These are phyloP conservation scores for Oryza meyeriana DNA, from an alignment of 176 grass and related monocot species.

Conservation along the genomic window DNA sequence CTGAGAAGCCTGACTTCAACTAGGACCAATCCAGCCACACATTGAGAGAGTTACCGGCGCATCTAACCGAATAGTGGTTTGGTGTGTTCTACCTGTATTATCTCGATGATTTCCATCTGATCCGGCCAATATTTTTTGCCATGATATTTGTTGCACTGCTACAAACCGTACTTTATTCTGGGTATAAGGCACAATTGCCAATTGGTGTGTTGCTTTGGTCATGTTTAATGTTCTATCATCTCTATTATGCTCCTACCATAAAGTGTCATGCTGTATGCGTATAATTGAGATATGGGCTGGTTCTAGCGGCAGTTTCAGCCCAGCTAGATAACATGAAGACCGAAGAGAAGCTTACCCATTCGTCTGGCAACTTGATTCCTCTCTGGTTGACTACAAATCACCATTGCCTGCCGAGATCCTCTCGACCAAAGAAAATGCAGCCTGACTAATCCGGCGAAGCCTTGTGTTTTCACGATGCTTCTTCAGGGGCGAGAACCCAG, in stretches of 20 bases:
- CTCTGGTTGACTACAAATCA: neutral
- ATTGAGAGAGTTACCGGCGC: neutral
- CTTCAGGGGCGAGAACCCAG: too few relatives aligned
- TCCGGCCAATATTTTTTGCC: slow-evolving; percentile 28
- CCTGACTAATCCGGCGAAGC: too few relatives aligned
- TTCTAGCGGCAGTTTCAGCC: neutral
- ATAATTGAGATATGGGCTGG: neutral
- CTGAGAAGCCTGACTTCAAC: slow-evolving; percentile 90
- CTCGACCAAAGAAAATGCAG: too few relatives aligned
- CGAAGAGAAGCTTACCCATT: neutral
- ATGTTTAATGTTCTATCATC: neutral
- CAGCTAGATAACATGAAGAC: neutral
- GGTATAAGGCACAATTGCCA: slow-evolving; percentile 55
- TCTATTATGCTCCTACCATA: neutral
- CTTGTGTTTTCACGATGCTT: too few relatives aligned
- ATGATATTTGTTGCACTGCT: slow-evolving; percentile 28
- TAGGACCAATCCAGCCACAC: slow-evolving; percentile 30
- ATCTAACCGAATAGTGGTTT: slow-evolving; percentile 14
- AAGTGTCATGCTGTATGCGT: neutral
- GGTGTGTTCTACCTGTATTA: slow-evolving; percentile 30
- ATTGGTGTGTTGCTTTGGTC: neutral
- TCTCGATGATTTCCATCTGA: slow-evolving; percentile 38
- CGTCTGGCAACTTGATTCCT: neutral
- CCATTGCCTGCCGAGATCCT: neutral
- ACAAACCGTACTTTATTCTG: neutral